Evolutionary conservation across 768 basidiomycete species (phyloP).

Genomic region (Symmetrospora coprosmae): DNA sequence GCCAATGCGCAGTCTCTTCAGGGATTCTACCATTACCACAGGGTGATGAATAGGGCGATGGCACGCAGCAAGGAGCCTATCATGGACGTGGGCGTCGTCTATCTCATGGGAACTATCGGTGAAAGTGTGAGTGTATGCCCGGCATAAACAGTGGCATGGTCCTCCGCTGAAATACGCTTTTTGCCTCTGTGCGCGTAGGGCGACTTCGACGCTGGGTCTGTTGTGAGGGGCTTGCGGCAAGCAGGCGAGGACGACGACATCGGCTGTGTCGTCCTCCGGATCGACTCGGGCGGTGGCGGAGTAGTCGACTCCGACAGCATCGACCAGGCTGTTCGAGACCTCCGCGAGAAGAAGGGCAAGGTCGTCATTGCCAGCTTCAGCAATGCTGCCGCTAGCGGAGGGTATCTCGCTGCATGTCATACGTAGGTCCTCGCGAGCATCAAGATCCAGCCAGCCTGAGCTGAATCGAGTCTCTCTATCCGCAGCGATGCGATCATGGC

Average conservation of each 20-base stretch:
- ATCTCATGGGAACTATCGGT: slow-evolving; percentile 32
- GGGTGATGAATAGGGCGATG: slow-evolving; percentile 26
- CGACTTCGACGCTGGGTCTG: background rate
- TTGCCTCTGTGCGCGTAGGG: background rate
- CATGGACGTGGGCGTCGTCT: slow-evolving; percentile 32
- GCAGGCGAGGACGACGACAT: slow-evolving; percentile 31
- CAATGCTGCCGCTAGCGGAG: slow-evolving; percentile 31
- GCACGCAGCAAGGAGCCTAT: slow-evolving; percentile 18
- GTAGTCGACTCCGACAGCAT: slow-evolving; percentile 33
- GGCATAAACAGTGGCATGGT: background rate
- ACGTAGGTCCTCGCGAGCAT: background rate
- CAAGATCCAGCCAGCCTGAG: background rate
- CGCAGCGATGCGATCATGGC: slow-evolving; percentile 31
- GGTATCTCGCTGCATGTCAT: slow-evolving; percentile 30
- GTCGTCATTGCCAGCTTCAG: slow-evolving; percentile 31
- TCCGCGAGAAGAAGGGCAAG: slow-evolving; percentile 30
- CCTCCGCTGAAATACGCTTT: no score
- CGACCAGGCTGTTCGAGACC: slow-evolving; percentile 31
- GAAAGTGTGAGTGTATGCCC: slow-evolving; percentile 24
- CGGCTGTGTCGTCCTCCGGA: slow-evolving; percentile 32
- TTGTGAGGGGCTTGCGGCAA: slow-evolving; percentile 31
- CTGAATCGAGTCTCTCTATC: background rate
- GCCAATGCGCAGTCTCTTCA: background rate
- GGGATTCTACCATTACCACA: slow-evolving; percentile 32
- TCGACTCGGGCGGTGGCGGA: slow-evolving; percentile 32